Percentiles rank a stretch among this genome's conserved stretches.
Evolutionary conservation across 495 filamentous ascomycete species (phyloP).

Genomic region (Extremus antarcticus): DNA sequence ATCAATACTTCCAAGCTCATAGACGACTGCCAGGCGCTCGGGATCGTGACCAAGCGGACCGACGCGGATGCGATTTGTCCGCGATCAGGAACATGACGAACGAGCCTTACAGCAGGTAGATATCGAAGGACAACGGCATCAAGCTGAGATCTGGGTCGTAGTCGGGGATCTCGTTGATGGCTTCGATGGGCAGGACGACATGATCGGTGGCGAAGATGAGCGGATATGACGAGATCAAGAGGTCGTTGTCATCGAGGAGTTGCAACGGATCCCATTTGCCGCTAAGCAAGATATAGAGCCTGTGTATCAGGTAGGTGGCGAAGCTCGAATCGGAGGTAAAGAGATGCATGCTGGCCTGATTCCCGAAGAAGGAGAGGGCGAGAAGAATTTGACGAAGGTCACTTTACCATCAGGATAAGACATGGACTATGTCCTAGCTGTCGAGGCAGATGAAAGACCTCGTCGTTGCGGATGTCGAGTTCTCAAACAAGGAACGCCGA

Average conservation of each 20-base stretch:
- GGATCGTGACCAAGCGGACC: too few relatives aligned
- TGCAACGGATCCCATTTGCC: slow-evolving; percentile 83
- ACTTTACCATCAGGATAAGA: too few relatives aligned
- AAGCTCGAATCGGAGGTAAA: too few relatives aligned
- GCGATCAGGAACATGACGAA: slow-evolving; percentile 71
- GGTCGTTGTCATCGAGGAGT: slow-evolving; percentile 70
- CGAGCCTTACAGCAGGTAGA: slow-evolving; percentile 75
- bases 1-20: too few relatives aligned
- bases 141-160: slow-evolving; percentile 75
- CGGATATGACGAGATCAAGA: slow-evolving; percentile 74
- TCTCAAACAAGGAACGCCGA: too few relatives aligned
- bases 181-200: slow-evolving; percentile 69
- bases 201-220: slow-evolving; percentile 71
- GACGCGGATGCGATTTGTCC: slow-evolving; percentile 76
- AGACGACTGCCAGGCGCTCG: too few relatives aligned
- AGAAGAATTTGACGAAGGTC: too few relatives aligned
- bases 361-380: too few relatives aligned
- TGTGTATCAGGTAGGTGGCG: slow-evolving; percentile 79
- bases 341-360: too few relatives aligned
- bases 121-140: slow-evolving; percentile 86
- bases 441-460: too few relatives aligned
- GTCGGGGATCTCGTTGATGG: slow-evolving; percentile 70
- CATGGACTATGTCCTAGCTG: too few relatives aligned
- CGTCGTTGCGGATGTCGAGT: too few relatives aligned
- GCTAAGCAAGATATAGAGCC: slow-evolving; percentile 67